Percentiles rank a stretch among this genome's conserved stretches.
These are phyloP conservation scores for Cladosporium austrohemisphaericum DNA, from an alignment of 2,329 filamentous ascomycete genomes.

Conservation along the genomic window DNA sequence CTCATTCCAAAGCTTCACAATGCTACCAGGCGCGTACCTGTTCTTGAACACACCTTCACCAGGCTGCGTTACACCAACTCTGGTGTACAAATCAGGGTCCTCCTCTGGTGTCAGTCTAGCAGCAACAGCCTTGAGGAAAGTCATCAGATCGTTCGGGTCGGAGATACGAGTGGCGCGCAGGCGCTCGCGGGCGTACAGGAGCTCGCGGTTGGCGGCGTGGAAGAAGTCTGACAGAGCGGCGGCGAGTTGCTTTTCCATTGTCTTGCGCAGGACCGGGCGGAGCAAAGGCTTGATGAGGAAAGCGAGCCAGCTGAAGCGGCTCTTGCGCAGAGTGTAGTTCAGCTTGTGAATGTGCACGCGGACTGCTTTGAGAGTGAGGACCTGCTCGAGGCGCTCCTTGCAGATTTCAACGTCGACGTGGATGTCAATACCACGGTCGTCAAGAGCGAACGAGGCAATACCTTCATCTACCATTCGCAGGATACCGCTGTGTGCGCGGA, in stretches of 20 bases:
- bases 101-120: constrained; percentile 68
- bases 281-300: constrained; percentile 84
- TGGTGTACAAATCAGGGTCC: constrained; percentile 71
- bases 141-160: constrained; percentile 72
- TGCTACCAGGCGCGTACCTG: constrained; percentile 81
- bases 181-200: constrained; percentile 81
- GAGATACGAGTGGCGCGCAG: constrained; percentile 81
- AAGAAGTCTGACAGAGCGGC: constrained; percentile 66
- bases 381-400: constrained; percentile 71
- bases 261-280: constrained; percentile 72
- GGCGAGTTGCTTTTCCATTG: constrained; percentile 75
- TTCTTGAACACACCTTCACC: constrained; percentile 69
- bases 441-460: constrained; percentile 79
- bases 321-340: constrained; percentile 70
- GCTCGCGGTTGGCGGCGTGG: constrained; percentile 73
- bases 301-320: constrained; percentile 70
- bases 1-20: constrained; percentile 86
- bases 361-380: constrained; percentile 72
- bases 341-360: constrained; percentile 83
- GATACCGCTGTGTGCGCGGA: constrained; percentile 72
- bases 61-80: constrained; percentile 65
- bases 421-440: constrained; percentile 83
- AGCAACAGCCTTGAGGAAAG: constrained; percentile 78
- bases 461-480: constrained; percentile 76
- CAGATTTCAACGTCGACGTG: constrained; percentile 80